Evolutionary conservation across 768 basidiomycete genomes (phyloP).

Genomic region (Goffeauzyma gilvescens): DNA sequence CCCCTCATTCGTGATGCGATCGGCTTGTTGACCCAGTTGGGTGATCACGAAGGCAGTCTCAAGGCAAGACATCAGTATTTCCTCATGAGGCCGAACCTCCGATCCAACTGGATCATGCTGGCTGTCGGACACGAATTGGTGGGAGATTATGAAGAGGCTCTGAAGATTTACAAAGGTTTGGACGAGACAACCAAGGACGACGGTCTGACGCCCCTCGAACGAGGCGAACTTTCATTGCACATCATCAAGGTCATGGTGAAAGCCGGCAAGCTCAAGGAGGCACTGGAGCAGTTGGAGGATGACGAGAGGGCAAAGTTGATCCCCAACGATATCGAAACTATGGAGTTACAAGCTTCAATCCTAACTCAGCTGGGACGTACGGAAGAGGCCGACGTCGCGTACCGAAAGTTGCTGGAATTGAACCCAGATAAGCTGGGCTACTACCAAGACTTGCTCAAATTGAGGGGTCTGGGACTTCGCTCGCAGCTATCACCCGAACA

Average conservation of each 20-base stretch:
- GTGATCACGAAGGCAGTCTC: slow-evolving; percentile 56
- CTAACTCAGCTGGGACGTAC: slow-evolving; percentile 46
- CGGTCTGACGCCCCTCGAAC: slow-evolving; percentile 21
- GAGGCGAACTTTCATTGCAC: slow-evolving; percentile 23
- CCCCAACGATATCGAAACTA: slow-evolving; percentile 23
- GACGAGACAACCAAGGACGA: slow-evolving; percentile 45
- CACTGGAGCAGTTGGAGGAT: slow-evolving; percentile 18
- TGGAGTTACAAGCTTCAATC: slow-evolving; percentile 40
- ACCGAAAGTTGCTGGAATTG: slow-evolving; percentile 59
- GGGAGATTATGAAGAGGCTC: slow-evolving; percentile 51
- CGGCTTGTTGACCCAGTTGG: slow-evolving; percentile 67
- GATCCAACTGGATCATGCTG: slow-evolving; percentile 74
- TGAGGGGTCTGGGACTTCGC: slow-evolving; percentile 48
- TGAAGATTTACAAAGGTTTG: slow-evolving; percentile 54
- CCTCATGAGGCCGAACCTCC: slow-evolving; percentile 56
- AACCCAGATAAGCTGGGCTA: slow-evolving; percentile 70
- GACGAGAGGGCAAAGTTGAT: slow-evolving; percentile 18
- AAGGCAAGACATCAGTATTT: slow-evolving; percentile 68
- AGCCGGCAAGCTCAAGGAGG: slow-evolving; percentile 22
- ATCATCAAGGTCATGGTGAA: slow-evolving; percentile 24
- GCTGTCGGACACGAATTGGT: slow-evolving; percentile 77
- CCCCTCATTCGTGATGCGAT: slow-evolving; percentile 84
- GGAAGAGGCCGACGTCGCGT: slow-evolving; percentile 60
- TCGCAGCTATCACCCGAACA: slow-evolving; percentile 33
- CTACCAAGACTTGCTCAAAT: slow-evolving; percentile 52